These are phyloP conservation scores for Ramichloridium luteum DNA, from an alignment of 2,329 filamentous ascomycete genomes.

Conservation along the genomic window DNA sequence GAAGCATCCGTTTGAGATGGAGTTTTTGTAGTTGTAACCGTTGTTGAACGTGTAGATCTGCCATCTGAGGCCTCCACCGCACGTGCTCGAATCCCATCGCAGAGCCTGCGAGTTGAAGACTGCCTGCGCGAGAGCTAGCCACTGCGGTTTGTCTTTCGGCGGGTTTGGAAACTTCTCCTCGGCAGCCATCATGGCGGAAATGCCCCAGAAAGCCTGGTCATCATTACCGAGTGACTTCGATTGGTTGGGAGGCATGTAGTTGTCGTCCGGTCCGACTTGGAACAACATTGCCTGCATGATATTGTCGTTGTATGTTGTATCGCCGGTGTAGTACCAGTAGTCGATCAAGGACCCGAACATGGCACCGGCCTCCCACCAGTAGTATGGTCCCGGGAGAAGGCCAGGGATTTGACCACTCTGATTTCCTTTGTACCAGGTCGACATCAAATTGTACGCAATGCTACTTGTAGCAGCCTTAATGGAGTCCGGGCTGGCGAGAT, in stretches of 20 bases:
- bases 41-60: constrained; percentile 36
- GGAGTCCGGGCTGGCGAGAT: constrained; percentile 23
- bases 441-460: constrained; percentile 35
- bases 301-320: constrained; percentile 49
- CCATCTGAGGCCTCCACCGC: constrained; percentile 25
- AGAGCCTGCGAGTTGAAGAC: constrained; percentile 30
- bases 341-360: constrained; percentile 57
- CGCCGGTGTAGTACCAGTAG: constrained; percentile 58
- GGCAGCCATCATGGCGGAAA: constrained; percentile 45
- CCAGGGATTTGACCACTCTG: constrained; percentile 39
- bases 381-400: constrained; percentile 51
- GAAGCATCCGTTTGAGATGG: constrained; percentile 41
- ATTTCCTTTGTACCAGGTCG: constrained; percentile 43
- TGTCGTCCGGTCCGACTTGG: constrained; percentile 44
- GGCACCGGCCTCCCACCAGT: constrained; percentile 59
- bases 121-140: constrained; percentile 34
- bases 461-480: constrained; percentile 33
- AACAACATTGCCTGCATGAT: constrained; percentile 47
- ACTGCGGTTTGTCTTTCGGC: constrained; percentile 29
- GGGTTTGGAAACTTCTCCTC: constrained; percentile 39
- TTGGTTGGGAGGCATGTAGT: constrained; percentile 45
- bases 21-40: constrained; percentile 38
- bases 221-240: constrained; percentile 39
- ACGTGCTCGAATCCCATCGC: constrained; percentile 28
- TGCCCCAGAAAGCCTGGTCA: constrained; percentile 47